These are phyloP conservation scores for Thelephora terrestris DNA, from an alignment of 1,284 basidiomycete species.

Conservation along the genomic window DNA sequence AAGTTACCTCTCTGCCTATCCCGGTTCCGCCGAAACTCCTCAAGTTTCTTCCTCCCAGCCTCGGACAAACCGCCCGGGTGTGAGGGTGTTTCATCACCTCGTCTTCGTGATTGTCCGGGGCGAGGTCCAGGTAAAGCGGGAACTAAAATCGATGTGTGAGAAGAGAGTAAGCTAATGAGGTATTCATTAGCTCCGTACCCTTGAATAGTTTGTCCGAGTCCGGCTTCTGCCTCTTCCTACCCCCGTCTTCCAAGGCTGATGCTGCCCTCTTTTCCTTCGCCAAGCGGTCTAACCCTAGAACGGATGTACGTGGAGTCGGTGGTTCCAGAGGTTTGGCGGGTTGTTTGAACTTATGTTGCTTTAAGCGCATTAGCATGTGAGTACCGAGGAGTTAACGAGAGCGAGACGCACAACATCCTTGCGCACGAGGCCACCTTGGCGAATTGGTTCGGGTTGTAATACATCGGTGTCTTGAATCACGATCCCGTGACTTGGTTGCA, in stretches of 20 bases:
- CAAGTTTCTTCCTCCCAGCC: slow-evolving; percentile 56
- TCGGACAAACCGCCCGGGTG: slow-evolving; percentile 84
- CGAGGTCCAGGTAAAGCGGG: slow-evolving; percentile 59
- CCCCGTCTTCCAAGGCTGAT: slow-evolving; percentile 33
- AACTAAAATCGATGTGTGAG: slow-evolving; percentile 34
- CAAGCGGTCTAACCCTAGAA: slow-evolving; percentile 79
- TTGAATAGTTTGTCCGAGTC: slow-evolving; percentile 73
- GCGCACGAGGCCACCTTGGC: slow-evolving; percentile 71
- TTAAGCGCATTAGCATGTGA: slow-evolving; percentile 3
- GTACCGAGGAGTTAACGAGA: neutral
- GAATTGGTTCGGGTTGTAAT: slow-evolving; percentile 63
- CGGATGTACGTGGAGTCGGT: slow-evolving; percentile 60
- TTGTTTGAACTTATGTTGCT: slow-evolving; percentile 72
- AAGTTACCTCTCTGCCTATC: slow-evolving; percentile 55
- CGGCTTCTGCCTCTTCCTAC: slow-evolving; percentile 56
- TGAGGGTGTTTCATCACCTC: slow-evolving; percentile 88
- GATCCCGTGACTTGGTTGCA: slow-evolving; percentile 60
- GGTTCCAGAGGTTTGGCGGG: slow-evolving; percentile 66
- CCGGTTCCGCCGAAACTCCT: slow-evolving; percentile 61
- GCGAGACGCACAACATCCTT: slow-evolving; percentile 47
- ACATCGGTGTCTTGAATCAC: slow-evolving; percentile 75
- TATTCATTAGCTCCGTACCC: slow-evolving; percentile 36
- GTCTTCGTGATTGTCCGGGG: slow-evolving; percentile 51
- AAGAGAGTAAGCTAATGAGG: slow-evolving; percentile 3
- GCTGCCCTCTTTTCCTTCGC: slow-evolving; percentile 80